These are phyloP conservation scores for Kwoniella dendrophila DNA, from an alignment of 768 basidiomycete genomes.

Conservation along the genomic window DNA sequence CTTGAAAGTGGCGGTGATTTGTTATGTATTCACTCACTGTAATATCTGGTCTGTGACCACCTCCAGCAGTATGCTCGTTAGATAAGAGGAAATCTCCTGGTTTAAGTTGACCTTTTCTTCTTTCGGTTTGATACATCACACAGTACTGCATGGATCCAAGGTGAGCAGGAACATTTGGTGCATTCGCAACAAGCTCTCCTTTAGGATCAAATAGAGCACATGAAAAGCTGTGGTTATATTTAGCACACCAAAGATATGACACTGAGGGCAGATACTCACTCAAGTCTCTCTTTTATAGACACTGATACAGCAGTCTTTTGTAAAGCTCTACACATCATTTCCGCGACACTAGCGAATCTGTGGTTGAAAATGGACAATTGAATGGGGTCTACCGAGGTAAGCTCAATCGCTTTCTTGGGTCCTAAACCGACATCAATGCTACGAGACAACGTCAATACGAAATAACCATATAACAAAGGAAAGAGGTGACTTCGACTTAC, in stretches of 20 bases:
- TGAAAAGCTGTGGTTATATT: constrained; percentile 26
- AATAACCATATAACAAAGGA: constrained; percentile 1
- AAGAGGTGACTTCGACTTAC: constrained; percentile 21
- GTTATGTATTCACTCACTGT: constrained; percentile 61
- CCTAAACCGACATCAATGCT: constrained; percentile 47
- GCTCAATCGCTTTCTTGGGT: constrained; percentile 33
- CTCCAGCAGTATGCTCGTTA: constrained; percentile 56
- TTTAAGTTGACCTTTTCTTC: constrained; percentile 57
- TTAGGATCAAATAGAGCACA: constrained; percentile 30
- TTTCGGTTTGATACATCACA: constrained; percentile 37
- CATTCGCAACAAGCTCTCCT: constrained; percentile 34
- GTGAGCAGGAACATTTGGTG: constrained; percentile 38
- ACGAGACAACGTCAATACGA: constrained; percentile 3
- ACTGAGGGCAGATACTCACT: constrained; percentile 64
- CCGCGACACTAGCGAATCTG: constrained; percentile 97
- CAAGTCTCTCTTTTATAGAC: constrained; percentile 93
- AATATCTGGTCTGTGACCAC: constrained; percentile 77
- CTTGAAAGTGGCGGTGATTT: background rate
- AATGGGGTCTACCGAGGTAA: constrained; percentile 39
- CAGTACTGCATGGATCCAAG: constrained; percentile 44
- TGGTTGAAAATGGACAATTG: constrained; percentile 89
- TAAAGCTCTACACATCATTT: constrained; percentile 82
- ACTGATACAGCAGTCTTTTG: constrained; percentile 93
- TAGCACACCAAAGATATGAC: background rate
- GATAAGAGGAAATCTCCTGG: constrained; percentile 93